These are phyloP conservation scores for Cercospora sp. DNA, from an alignment of 2,329 filamentous ascomycete genomes.

Conservation along the genomic window DNA sequence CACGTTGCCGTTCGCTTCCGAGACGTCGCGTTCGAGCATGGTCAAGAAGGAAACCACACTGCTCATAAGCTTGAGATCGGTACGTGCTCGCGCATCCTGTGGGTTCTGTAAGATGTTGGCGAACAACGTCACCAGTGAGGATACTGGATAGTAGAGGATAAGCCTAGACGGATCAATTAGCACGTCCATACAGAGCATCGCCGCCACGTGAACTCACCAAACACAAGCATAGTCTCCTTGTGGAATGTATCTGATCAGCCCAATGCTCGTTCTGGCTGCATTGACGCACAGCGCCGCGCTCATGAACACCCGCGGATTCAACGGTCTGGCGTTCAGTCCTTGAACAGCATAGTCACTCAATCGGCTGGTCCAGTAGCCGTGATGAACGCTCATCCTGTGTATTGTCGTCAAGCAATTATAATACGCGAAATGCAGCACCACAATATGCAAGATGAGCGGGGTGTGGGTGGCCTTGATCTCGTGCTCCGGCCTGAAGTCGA, in stretches of 20 bases:
- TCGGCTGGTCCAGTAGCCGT: slow-evolving; percentile 96
- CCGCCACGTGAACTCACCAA: slow-evolving; percentile 62
- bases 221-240: slow-evolving; percentile 93
- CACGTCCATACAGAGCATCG: not conserved
- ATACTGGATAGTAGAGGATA: slow-evolving; percentile 94
- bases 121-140: slow-evolving; percentile 89
- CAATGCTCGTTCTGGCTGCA: slow-evolving; percentile 88
- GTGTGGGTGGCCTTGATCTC: slow-evolving; percentile 93
- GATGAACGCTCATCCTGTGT: slow-evolving; percentile 96
- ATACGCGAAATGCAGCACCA: slow-evolving; percentile 93
- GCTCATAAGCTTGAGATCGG: slow-evolving; percentile 88
- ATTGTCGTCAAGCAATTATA: slow-evolving; percentile 98
- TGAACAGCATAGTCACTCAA: slow-evolving; percentile 94
- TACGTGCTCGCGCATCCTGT: slow-evolving; percentile 80
- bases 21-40: slow-evolving; percentile 73
- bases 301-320: slow-evolving; percentile 93
- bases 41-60: slow-evolving; percentile 89
- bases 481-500: slow-evolving; percentile 95
- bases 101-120: slow-evolving; percentile 96
- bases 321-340: slow-evolving; percentile 81
- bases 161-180: slow-evolving; percentile 57
- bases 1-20: slow-evolving; percentile 70
- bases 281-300: slow-evolving; percentile 91
- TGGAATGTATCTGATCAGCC: slow-evolving; percentile 91
- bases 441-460: slow-evolving; percentile 89